Evolutionary conservation across 176 grass and related monocot species (phyloP).

Genomic region (Zoysia pacifica): DNA sequence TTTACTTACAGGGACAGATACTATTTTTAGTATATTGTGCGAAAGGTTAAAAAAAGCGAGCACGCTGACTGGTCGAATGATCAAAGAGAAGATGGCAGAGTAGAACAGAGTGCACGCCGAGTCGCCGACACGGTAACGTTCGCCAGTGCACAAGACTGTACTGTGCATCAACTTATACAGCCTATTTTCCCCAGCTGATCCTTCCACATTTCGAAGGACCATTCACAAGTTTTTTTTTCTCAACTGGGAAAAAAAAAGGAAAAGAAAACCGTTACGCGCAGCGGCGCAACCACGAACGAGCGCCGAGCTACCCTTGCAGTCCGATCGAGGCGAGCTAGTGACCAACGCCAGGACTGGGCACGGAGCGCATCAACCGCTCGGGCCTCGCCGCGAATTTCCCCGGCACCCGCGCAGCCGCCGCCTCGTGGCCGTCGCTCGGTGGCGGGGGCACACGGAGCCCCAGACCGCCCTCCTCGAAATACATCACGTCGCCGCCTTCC

Average conservation of each 20-base stretch:
- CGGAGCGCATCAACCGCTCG: conserved; percentile 51
- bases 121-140: no score
- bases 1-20: no score
- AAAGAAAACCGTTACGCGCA: background rate
- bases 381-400: conserved; percentile 10
- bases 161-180: background rate
- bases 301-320: no score
- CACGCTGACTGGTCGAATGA: background rate
- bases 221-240: background rate
- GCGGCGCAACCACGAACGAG: background rate
- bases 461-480: conserved; percentile 42
- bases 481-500: conserved; percentile 16
- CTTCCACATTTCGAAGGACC: background rate
- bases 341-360: conserved; percentile 68
- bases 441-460: conserved; percentile 23
- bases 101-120: background rate
- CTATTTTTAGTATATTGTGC: background rate
- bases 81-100: background rate
- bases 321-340: conserved; percentile 31
- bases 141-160: background rate
- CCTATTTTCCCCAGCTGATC: background rate
- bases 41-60: background rate
- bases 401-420: background rate
- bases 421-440: background rate
- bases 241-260: background rate